Evolutionary conservation across 345 rosid species (phyloP).

Genomic region (Psidium guajava): DNA sequence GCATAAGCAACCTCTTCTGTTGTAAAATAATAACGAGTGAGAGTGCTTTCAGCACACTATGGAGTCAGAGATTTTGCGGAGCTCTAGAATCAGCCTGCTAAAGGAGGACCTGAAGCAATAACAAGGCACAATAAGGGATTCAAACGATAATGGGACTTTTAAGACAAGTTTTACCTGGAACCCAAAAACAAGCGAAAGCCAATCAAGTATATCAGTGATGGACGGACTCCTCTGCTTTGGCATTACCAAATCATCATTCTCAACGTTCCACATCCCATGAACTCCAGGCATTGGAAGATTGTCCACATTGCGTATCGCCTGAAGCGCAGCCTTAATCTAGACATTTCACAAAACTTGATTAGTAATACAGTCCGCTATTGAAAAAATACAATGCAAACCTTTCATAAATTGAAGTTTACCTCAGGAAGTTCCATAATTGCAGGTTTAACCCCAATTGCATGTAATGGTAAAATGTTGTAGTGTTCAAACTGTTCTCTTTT

Average conservation of each 20-base stretch:
- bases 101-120: not conserved
- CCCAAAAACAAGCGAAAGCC: conserved; percentile 89
- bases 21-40: not conserved
- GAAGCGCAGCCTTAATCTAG: conserved; percentile 77
- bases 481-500: conserved; percentile 41
- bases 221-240: conserved; percentile 33
- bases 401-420: conserved; percentile 29
- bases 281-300: conserved; percentile 50
- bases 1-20: not conserved
- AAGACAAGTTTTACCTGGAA: conserved; percentile 66
- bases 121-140: not conserved
- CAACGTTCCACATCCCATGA: conserved; percentile 4
- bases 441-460: conserved; percentile 59
- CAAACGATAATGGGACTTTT: conserved; percentile 2
- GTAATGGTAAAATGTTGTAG: conserved; percentile 81
- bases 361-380: not conserved
- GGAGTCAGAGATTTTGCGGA: not conserved
- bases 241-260: conserved; percentile 2
- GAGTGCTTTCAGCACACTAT: not conserved
- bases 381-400: not conserved
- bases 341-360: not conserved
- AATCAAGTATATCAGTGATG: conserved; percentile 62
- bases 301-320: conserved; percentile 42
- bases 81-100: not conserved
- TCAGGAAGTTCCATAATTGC: conserved; percentile 80